These are phyloP conservation scores for Solidago caesia DNA, from an alignment of 129 eudicot species.

Conservation along the genomic window DNA sequence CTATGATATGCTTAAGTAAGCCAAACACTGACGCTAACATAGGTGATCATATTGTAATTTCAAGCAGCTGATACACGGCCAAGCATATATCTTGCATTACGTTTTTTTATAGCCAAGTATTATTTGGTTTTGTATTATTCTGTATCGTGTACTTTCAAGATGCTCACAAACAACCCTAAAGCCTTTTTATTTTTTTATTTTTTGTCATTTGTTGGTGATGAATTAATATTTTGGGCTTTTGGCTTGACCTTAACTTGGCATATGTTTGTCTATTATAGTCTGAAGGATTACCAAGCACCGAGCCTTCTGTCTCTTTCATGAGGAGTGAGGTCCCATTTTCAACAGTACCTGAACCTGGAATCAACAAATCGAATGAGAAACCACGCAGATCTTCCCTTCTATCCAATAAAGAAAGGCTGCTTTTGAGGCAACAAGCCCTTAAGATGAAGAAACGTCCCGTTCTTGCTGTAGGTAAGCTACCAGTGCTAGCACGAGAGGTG, in stretches of 20 bases:
- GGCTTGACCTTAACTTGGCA: conserved; percentile 11
- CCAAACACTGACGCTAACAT: background rate
- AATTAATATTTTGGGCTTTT: background rate
- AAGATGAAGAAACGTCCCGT: conserved; percentile 62
- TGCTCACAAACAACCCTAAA: background rate
- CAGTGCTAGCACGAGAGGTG: conserved; percentile 4
- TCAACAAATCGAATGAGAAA: conserved; percentile 27
- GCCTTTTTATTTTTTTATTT: background rate
- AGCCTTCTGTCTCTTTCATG: conserved; percentile 10
- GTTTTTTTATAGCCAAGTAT: background rate
- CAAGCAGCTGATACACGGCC: background rate
- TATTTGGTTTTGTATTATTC: background rate
- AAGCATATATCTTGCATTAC: background rate
- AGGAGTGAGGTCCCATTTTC: conserved; percentile 28
- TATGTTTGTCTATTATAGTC: conserved; percentile 33
- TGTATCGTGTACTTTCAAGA: background rate
- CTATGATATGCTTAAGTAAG: conserved; percentile 1
- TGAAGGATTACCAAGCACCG: conserved; percentile 22
- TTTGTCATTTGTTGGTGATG: background rate
- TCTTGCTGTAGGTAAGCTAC: conserved; percentile 76
- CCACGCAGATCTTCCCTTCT: conserved; percentile 49
- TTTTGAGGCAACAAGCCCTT: conserved; percentile 86
- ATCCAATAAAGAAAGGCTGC: conserved; percentile 86
- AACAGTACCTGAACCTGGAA: conserved; percentile 14
- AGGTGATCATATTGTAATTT: background rate